phyloP scores from a whole-genome alignment of 176 grass and related monocot species.

The Triticum turgidum region DNA sequence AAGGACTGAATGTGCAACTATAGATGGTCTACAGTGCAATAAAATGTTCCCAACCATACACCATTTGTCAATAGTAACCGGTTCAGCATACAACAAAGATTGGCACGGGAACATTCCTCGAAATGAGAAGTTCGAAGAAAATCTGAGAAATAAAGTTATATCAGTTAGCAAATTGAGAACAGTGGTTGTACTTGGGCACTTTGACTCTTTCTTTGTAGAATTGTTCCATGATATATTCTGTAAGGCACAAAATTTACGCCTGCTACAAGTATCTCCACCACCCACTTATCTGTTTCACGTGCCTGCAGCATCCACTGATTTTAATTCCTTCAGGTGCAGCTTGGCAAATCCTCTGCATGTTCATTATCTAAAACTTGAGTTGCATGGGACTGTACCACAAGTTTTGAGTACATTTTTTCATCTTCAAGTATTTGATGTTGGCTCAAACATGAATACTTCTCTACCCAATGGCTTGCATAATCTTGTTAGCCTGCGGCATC shows the following conservation, averaged over 20 bases:
- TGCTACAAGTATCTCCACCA: neutral
- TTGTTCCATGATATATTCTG: neutral
- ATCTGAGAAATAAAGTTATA: neutral
- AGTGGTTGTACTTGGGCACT: slow-evolving; percentile 29
- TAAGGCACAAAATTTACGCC: slow-evolving; percentile 5
- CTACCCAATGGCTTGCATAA: neutral
- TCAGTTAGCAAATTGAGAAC: slow-evolving; percentile 32
- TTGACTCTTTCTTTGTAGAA: neutral
- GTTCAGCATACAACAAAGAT: neutral
- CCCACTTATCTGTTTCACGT: neutral
- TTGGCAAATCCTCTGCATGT: too few species aligned
- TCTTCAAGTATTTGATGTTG: slow-evolving; percentile 42
- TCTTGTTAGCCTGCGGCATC: neutral
- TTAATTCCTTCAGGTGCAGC: too few species aligned
- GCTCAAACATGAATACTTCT: neutral
- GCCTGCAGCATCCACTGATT: too few species aligned
- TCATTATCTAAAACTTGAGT: too few species aligned
- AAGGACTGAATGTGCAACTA: neutral
- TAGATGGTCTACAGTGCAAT: neutral
- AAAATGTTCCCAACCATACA: neutral
- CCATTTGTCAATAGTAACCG: slow-evolving; percentile 39
- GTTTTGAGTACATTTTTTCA: slow-evolving; percentile 17
- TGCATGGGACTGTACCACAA: neutral
- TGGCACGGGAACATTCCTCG: neutral
- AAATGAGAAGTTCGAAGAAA: neutral